Base-by-base conservation (phyloP, 148 eudicot genomes). In the Camellia sinensis region DNA sequence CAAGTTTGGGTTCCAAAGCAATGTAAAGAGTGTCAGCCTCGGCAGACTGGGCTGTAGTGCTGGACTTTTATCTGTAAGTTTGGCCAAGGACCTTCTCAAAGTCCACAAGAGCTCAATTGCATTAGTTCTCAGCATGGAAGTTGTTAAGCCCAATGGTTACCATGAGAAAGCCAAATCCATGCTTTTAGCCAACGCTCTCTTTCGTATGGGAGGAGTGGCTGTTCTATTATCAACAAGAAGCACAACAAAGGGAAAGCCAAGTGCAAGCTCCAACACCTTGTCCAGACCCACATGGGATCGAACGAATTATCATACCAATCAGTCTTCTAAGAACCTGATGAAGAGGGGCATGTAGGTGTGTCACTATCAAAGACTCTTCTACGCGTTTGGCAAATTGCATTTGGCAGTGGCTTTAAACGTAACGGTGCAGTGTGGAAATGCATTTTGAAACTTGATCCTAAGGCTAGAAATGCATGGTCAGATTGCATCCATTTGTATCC, bases 21-120 rank as follows among this genome's bases (percentile, higher is more conserved):
- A 83, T 67, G 83, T 88, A 0, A 83, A 78, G 44, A 83, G 83
- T 7, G 15, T 83, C 40, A 85, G 78, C 56, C 81, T 87, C 5
- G 73, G 86, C 40, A 88, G 90, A 43, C 85, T 87, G 90, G 88
- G 90, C 3, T 87, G 90, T 71, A 78, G 90, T 59, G 90, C 88
- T 1, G 90, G 90, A 0, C 80, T 87, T 12, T 60, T 87, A 46
- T 83, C 83, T 0, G 17, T 87, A n/a, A 76, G 84, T 41, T 79
- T 87, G 75, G 88, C 88, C 6, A 83, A 85, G 65, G 88, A 88
- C 64, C 85, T 83, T 50, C 63, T 88, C 2, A 81, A 65, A 52
- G 84, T 85, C 14, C 82, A 86, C 56, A 79, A 80, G 67, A 84
- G 84, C 79, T 84, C 84, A 2, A 41, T 73, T 10, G 88, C 88